Base-by-base conservation (phyloP, 2,329 filamentous ascomycete genomes). In the Didymosphaeria variabile region DNA sequence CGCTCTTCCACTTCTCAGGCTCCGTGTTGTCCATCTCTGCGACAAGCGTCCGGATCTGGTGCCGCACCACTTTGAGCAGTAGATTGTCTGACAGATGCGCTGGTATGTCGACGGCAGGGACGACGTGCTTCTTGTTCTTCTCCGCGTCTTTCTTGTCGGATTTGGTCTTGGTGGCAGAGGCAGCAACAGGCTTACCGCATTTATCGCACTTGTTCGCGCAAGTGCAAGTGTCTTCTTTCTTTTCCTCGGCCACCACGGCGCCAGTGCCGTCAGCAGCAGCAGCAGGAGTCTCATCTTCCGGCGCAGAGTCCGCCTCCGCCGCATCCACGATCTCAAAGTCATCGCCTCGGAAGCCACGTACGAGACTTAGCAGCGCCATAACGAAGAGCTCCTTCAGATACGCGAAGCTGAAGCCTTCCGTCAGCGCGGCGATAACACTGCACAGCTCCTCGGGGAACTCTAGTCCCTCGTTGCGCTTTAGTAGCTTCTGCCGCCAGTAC, bases 351-450 rank as follows among this genome's bases (percentile, higher is more conserved):
- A 63, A 68, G 2, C 72, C 70, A 1, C 72, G 57, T 13, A 74
- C 77, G 10, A 81, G 65, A 21, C 70, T 67, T 58, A 81, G 57
- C 29, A 81, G 65, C 2, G 76, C 66, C 65, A 73, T 75, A 32
- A 81, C 74, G 58, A 79, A 80, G 3, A 79, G 62, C 60, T 81
- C 79, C 60, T 81, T 79, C 46, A 81, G 66, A 49, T 81, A 81
- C 7, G 79, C 79, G 49, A 81, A 81, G 55, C 72, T 77, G 59
- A 80, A 81, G 0, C 73, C 77, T 34, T 79, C 74, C 0, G 77
- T 79, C 34, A 80, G 64, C 54, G 72, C 58, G 8, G 77, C 75
- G 32, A 79, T 68, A 0, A 75, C 61, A 1, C 46, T 45, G 57
- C 73, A 74, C 9, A 80, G 62, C 57, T 73, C 72, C 47, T 77